Evolutionary conservation across 306 rosid genomes (phyloP), one percentile per base, ranked within the genome.

Genomic region (Corylus avellana): DNA sequence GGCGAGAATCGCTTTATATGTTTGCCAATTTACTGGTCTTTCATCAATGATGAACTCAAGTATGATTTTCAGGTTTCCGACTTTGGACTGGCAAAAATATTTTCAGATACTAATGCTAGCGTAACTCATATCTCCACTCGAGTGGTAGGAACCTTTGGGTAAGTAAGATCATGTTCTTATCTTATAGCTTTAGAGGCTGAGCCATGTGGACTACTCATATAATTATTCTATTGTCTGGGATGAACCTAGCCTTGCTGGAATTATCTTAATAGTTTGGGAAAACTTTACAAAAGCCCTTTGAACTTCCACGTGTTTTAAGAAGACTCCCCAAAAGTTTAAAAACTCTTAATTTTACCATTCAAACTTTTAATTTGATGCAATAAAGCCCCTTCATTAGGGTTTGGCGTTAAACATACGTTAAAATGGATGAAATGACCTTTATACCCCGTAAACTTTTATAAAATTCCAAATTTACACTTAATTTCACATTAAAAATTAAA

Each of bases 101-200:
- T 73, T 51, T 77, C 84, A 4, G 84, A 73, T 66, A 72, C 84
- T 77, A 84, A 63, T 54, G 47, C 73, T 77, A 72, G 81, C 74
- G 73, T 75, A 12, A 91, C 98, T 48, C 97, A 95, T 73, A 92
- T 95, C 56, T 92, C 97, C 80, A 95, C 98, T 53, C 90, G 98
- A 78, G 98, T 92, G 81, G 91, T 95, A 97, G 98, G 98, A 61
- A 95, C 98, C 79, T 92, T 95, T 70, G 98, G 98, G 98, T 95
- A 85, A 74, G 98, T 95, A 85, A 74, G 95, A 75, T 20, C 53
- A 55, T 78, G 62, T 77, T 50, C 59, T 70, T 76, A 48, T 75
- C 73, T 77, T 66, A 68, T 8, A 39, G 1, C 14, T 4, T 0
- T 4, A 9, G 22, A 8, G 7, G 1, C 8, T 42, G 46, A 42